phyloP scores from a whole-genome alignment of 2,329 filamentous ascomycete species.

The Scleromitrula shiraiana region DNA sequence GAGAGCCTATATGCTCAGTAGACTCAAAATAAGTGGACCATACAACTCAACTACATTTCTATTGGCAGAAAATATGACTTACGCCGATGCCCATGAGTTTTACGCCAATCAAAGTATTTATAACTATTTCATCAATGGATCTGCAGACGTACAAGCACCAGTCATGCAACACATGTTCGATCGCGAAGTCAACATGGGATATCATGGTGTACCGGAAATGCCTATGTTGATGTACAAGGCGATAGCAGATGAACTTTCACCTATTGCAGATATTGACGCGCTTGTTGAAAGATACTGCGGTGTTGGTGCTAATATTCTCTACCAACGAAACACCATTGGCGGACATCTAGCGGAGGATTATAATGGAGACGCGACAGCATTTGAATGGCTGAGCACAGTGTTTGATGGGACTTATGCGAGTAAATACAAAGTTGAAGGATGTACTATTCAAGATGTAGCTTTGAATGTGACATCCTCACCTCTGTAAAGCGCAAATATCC shows the following conservation, averaged over 20 bases:
- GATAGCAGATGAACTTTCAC: constrained; percentile 37
- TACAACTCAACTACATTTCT: constrained; percentile 32
- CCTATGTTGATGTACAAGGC: constrained; percentile 45
- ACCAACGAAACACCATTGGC: constrained; percentile 37
- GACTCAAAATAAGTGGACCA: constrained; percentile 13
- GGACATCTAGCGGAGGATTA: constrained; percentile 29
- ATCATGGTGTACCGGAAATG: constrained; percentile 37
- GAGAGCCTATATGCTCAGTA: constrained; percentile 1
- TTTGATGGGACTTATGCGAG: background rate
- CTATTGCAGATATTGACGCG: constrained; percentile 36
- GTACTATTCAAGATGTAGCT: background rate
- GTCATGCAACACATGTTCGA: constrained; percentile 8
- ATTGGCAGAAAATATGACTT: constrained; percentile 20
- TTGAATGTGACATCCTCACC: background rate
- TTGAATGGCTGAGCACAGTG: constrained; percentile 1
- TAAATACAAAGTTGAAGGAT: background rate
- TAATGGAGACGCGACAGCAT: background rate
- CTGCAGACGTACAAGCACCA: constrained; percentile 12
- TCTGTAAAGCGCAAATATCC: too few species aligned
- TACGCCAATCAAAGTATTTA: constrained; percentile 33
- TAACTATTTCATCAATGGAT: constrained; percentile 35
- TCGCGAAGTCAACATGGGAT: constrained; percentile 12
- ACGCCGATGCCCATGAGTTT: constrained; percentile 20
- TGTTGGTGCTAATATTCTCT: constrained; percentile 35
- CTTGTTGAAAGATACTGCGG: constrained; percentile 36